Evolutionary conservation across 225 moss, liverwort and hornwort species (phyloP).

Genomic region (Marchantia polymorpha): DNA sequence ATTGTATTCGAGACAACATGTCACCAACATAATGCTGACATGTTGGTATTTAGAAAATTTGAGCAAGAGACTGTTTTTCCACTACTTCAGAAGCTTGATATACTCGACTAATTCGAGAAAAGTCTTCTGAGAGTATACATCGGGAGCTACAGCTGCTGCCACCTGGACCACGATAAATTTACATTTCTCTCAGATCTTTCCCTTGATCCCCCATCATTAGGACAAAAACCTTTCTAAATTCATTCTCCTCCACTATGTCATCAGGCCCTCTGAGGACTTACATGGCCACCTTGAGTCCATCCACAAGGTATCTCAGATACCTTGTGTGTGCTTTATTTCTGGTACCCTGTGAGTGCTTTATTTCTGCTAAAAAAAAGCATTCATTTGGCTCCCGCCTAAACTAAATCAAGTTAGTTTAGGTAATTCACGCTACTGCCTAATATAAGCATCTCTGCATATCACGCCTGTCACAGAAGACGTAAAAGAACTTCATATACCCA

Average conservation of each 20-base stretch:
- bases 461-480: too few relatives aligned
- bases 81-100: background rate
- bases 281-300: constrained; percentile 14
- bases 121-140: background rate
- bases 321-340: too few relatives aligned
- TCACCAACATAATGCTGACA: too few relatives aligned
- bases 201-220: constrained; percentile 13
- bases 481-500: constrained; percentile 32
- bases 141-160: constrained; percentile 13
- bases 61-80: too few relatives aligned
- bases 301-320: constrained; percentile 18
- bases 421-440: too few relatives aligned
- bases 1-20: too few relatives aligned
- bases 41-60: too few relatives aligned
- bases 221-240: constrained; percentile 13
- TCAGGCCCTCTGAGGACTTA: background rate
- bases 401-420: too few relatives aligned
- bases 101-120: constrained; percentile 5
- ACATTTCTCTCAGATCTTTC: background rate
- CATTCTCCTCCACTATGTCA: background rate
- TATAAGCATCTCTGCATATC: too few relatives aligned
- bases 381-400: too few relatives aligned
- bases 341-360: too few relatives aligned
- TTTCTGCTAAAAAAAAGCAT: too few relatives aligned
- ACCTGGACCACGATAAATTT: constrained; percentile 1